Conservation (phyloP, 2,329 filamentous ascomycete species). For the Arthrinium phaeospermum region DNA sequence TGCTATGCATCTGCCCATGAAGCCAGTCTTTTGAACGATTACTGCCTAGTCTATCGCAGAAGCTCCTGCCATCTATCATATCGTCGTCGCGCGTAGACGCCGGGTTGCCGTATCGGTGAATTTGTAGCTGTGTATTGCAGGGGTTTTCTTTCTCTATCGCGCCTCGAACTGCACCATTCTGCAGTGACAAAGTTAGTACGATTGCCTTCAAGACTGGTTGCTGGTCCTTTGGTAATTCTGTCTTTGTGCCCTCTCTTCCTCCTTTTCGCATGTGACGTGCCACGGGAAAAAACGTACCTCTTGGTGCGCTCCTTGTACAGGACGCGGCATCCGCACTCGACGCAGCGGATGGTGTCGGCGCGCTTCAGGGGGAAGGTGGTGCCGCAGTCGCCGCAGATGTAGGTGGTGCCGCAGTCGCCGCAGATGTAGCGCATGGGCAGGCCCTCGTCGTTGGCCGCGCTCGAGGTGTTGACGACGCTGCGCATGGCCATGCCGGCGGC, state of each 20-base stretch:
- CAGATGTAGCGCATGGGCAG: slow-evolving; percentile 74
- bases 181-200: slow-evolving; percentile 10
- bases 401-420: slow-evolving; percentile 83
- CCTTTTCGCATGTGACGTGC: not conserved
- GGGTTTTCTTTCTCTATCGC: slow-evolving; percentile 57
- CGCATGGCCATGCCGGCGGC: slow-evolving; percentile 6
- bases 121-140: not conserved
- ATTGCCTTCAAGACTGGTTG: too few relatives aligned
- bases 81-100: not conserved
- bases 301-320: slow-evolving; percentile 98
- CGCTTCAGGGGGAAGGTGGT: slow-evolving; percentile 76
- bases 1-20: not conserved
- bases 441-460: slow-evolving; percentile 37
- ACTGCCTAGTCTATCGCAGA: not conserved
- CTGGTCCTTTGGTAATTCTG: too few relatives aligned
- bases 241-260: not conserved
- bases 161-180: slow-evolving; percentile 99
- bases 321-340: slow-evolving; percentile 92
- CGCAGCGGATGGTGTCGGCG: slow-evolving; percentile 83
- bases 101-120: not conserved
- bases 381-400: slow-evolving; percentile 86
- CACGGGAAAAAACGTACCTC: slow-evolving; percentile 68
- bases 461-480: slow-evolving; percentile 11
- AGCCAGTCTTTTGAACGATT: not conserved
- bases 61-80: not conserved